Evolutionary conservation across 192 early-diverging fungal species (phyloP).

Genomic region (Gonapodya prolifera): DNA sequence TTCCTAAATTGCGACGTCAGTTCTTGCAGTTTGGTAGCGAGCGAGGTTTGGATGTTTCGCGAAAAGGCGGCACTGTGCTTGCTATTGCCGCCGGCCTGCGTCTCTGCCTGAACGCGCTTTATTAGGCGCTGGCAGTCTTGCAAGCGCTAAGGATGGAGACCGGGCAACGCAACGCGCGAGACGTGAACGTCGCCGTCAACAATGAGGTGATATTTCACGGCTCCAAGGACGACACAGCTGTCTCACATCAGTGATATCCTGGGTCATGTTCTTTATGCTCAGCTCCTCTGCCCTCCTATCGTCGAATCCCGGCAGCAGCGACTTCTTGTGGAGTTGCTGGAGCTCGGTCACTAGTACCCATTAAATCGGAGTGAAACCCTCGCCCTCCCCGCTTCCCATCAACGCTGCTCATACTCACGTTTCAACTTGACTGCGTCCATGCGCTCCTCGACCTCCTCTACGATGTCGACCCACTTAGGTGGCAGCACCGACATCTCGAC

Average conservation of each 20-base stretch:
- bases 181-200: not conserved
- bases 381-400: constrained; percentile 36
- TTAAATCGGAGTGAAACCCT: constrained; percentile 4
- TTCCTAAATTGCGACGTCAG: constrained; percentile 69
- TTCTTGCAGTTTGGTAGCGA: constrained; percentile 84
- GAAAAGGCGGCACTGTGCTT: constrained; percentile 53
- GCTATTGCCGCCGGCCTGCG: constrained; percentile 24
- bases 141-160: constrained; percentile 48
- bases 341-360: constrained; percentile 44
- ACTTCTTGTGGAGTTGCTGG: constrained; percentile 71
- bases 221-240: too few relatives aligned
- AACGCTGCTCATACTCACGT: constrained; percentile 43
- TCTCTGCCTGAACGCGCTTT: constrained; percentile 43
- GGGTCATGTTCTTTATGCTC: constrained; percentile 69
- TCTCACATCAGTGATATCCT: constrained; percentile 71
- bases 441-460: constrained; percentile 70
- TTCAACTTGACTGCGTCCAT: constrained; percentile 51
- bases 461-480: constrained; percentile 87
- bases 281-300: constrained; percentile 52
- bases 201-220: too few relatives aligned
- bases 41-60: constrained; percentile 78
- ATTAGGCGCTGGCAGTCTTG: constrained; percentile 66
- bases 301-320: constrained; percentile 87
- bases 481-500: constrained; percentile 83
- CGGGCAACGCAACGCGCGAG: not conserved